phyloP scores from a whole-genome alignment of 2,329 filamentous ascomycete genomes.

The Pseudocercospora fuligena region DNA sequence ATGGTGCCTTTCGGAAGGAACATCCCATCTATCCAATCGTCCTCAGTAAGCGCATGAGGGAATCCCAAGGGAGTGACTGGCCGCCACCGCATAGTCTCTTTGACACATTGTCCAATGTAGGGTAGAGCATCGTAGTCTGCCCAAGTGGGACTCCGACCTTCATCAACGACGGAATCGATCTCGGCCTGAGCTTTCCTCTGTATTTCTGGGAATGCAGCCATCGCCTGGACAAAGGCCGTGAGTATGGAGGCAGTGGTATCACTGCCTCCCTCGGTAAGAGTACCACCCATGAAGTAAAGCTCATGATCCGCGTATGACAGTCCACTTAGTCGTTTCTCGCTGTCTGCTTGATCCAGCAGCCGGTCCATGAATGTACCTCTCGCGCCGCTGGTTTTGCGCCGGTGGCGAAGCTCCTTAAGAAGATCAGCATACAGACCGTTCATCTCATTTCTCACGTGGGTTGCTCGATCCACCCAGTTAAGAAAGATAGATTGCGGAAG shows the following conservation, averaged over 20 bases:
- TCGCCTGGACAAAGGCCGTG: constrained; percentile 44
- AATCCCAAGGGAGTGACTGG: constrained; percentile 41
- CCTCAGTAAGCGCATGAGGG: constrained; percentile 47
- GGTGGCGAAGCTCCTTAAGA: constrained; percentile 41
- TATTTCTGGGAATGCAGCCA: constrained; percentile 37
- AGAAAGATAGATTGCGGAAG: constrained; percentile 50
- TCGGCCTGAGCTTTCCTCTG: constrained; percentile 40
- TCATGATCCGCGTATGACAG: constrained; percentile 40
- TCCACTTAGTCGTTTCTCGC: constrained; percentile 25
- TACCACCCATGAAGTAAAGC: constrained; percentile 46
- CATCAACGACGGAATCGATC: constrained; percentile 38
- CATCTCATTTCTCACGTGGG: constrained; percentile 48
- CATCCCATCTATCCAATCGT: constrained; percentile 40
- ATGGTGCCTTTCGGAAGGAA: constrained; percentile 45
- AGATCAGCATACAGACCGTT: constrained; percentile 48
- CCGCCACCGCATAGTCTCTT: constrained; percentile 45
- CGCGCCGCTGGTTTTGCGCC: constrained; percentile 34
- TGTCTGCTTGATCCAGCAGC: constrained; percentile 45
- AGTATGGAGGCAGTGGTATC: constrained; percentile 42
- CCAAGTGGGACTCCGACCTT: constrained; percentile 38
- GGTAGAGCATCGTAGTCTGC: constrained; percentile 41
- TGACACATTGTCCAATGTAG: constrained; percentile 41
- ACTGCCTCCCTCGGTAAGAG: constrained; percentile 38
- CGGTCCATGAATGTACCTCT: constrained; percentile 47
- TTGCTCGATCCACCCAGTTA: constrained; percentile 47